Evolutionary conservation across 352 stramenopile genomes (phyloP).

Genomic region (Pythium periplocum): DNA sequence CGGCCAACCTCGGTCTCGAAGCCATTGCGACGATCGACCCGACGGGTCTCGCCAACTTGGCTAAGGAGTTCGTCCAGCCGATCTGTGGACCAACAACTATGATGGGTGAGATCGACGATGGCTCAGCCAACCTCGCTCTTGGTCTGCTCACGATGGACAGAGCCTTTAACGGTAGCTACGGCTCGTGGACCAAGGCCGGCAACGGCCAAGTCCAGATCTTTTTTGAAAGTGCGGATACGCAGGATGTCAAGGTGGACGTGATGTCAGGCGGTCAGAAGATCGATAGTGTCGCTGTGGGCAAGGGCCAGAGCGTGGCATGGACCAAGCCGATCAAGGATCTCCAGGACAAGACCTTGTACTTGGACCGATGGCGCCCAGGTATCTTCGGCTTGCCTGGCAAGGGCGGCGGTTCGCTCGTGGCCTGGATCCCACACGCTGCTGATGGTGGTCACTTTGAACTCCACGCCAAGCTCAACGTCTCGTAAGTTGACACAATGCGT

Average conservation of each 20-base stretch:
- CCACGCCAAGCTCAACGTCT: conserved; percentile 11
- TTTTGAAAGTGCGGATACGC: conserved; percentile 9
- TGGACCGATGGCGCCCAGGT: conserved; percentile 52
- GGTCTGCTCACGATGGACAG: conserved; percentile 32
- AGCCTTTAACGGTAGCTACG: conserved; percentile 37
- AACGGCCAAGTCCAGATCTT: conserved; percentile 9
- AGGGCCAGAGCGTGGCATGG: conserved; percentile 1
- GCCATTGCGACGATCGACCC: conserved; percentile 43
- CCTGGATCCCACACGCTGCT: conserved; percentile 9
- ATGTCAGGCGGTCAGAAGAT: conserved; percentile 6
- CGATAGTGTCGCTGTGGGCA: background rate
- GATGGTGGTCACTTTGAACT: conserved; percentile 4
- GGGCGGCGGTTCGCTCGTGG: conserved; percentile 3
- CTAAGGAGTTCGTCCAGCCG: conserved; percentile 47
- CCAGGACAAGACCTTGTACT: conserved; percentile 48
- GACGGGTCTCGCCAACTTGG: conserved; percentile 36
- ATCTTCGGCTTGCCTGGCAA: conserved; percentile 26
- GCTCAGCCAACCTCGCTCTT: conserved; percentile 27
- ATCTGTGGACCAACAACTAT: conserved; percentile 54
- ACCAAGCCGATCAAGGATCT: conserved; percentile 17
- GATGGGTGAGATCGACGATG: conserved; percentile 53
- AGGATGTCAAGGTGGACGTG: conserved; percentile 11
- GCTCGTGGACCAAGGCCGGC: conserved; percentile 20
- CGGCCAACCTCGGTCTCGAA: conserved; percentile 33
- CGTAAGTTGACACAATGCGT: background rate